Conservation (phyloP, 345 rosid species). For the Aquilaria yunnanensis region DNA sequence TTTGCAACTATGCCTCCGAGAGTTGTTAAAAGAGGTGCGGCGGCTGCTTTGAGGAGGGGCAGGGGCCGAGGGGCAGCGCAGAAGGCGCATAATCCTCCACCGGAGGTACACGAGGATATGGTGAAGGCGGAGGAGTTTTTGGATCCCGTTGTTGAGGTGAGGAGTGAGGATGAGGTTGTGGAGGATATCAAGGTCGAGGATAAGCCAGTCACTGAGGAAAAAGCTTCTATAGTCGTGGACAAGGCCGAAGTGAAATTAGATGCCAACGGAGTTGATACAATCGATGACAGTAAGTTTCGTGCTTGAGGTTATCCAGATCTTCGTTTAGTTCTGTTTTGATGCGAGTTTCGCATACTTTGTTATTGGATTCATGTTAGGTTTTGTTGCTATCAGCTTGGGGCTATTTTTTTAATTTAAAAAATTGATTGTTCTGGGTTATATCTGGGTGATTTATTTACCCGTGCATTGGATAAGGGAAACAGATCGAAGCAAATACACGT, state of each 20-base stretch:
- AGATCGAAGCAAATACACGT: no score
- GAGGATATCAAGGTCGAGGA: conserved; percentile 16
- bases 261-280: conserved; percentile 10
- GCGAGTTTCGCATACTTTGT: background rate
- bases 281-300: conserved; percentile 38
- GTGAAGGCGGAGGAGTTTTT: conserved; percentile 23
- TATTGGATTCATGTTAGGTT: background rate
- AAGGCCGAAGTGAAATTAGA: conserved; percentile 22
- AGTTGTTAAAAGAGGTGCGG: conserved; percentile 61
- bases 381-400: background rate
- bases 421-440: conserved; percentile 7
- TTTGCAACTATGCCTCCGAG: conserved; percentile 64
- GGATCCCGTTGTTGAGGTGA: conserved; percentile 18
- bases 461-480: no score
- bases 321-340: background rate
- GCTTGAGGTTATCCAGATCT: background rate
- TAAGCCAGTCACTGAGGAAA: conserved; percentile 14
- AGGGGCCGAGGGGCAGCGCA: conserved; percentile 39
- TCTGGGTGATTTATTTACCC: no score
- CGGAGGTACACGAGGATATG: conserved; percentile 30
- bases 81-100: conserved; percentile 38
- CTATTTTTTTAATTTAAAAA: background rate
- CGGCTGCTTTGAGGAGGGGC: conserved; percentile 44
- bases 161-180: conserved; percentile 20
- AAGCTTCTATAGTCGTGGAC: conserved; percentile 3